These are phyloP conservation scores for Fusarium sp. DNA, from an alignment of 2,329 filamentous ascomycete genomes.

Conservation along the genomic window DNA sequence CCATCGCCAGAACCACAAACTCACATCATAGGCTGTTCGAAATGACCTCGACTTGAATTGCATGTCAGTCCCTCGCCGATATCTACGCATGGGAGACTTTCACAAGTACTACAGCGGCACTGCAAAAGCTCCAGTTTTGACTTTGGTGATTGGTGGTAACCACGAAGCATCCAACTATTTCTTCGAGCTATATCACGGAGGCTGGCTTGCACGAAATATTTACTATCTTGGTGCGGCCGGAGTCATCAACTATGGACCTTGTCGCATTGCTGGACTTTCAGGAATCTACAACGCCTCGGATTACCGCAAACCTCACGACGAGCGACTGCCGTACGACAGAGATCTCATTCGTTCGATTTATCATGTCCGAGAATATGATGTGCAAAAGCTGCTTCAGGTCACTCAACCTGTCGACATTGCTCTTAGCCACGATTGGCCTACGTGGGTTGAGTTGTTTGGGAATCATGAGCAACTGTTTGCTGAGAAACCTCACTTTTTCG, in stretches of 20 bases:
- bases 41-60: conserved; percentile 88
- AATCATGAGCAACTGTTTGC: conserved; percentile 74
- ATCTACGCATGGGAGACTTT: conserved; percentile 88
- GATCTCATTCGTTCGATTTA: conserved; percentile 85
- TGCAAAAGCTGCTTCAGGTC: conserved; percentile 84
- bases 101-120: conserved; percentile 89
- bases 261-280: conserved; percentile 88
- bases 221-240: conserved; percentile 96
- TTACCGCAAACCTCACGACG: conserved; percentile 83
- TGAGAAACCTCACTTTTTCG: conserved; percentile 78
- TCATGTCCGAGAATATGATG: conserved; percentile 89
- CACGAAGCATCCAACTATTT: conserved; percentile 92
- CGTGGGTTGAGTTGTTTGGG: conserved; percentile 81
- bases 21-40: conserved; percentile 73
- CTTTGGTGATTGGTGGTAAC: conserved; percentile 91
- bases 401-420: conserved; percentile 87
- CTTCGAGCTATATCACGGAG: conserved; percentile 92
- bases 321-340: conserved; percentile 84
- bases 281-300: conserved; percentile 94
- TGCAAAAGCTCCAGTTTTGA: conserved; percentile 83
- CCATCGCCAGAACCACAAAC: background rate
- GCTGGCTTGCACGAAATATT: conserved; percentile 95
- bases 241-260: conserved; percentile 82
- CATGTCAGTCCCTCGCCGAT: conserved; percentile 90
- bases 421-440: conserved; percentile 95